Evolutionary conservation across 352 stramenopile genomes (phyloP), one percentile per base, ranked within the genome.

Genomic region (Phytophthora sp.): DNA sequence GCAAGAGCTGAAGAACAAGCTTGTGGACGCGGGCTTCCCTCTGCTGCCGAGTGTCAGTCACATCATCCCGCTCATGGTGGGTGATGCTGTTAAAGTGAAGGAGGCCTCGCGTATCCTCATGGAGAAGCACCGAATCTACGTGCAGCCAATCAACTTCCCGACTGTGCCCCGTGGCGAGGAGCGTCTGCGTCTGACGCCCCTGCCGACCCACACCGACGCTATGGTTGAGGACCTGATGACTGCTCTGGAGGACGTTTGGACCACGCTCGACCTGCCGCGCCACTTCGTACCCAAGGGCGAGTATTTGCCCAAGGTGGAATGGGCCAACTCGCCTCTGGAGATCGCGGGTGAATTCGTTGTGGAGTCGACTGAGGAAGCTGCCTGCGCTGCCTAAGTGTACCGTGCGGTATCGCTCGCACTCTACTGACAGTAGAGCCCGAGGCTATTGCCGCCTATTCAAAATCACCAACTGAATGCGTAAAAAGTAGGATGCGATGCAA

Each of bases 101-200:
- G 81, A 90, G 58, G 89, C 89, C 16, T 95, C 88, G 45, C 82
- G 90, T 49, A 86, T 96, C n/a, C 71, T 97, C 21, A 93, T 97
- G 80, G 83, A 97, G 57, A 91, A 96, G 70, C 74, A 96, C 85
- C 79, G 81, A 74, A 97, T 97, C 54, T 97, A 97, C 77, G 77
- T 96, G 39, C 90, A 97, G 86, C 87, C 90, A 2, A 97, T 97
- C 74, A 97, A 97, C 83, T 97, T 96, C 55, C 90, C 90, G 0
- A 97, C 90, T 2, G 90, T 97, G 29, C 88, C 88, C 1, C 80
- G 85, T 65, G 90, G 90, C 41, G 89, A 95, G 66, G 90, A 97
- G 86, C 89, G 90, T 71, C 82, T 97, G 7, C 87, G 90, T 59
- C 74, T 97, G 45, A 97, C 90, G 57, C 86, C 89, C 20, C 76